Conservation (phyloP, 2,329 filamentous ascomycete genomes). For the Ampelomyces quisqualis region DNA sequence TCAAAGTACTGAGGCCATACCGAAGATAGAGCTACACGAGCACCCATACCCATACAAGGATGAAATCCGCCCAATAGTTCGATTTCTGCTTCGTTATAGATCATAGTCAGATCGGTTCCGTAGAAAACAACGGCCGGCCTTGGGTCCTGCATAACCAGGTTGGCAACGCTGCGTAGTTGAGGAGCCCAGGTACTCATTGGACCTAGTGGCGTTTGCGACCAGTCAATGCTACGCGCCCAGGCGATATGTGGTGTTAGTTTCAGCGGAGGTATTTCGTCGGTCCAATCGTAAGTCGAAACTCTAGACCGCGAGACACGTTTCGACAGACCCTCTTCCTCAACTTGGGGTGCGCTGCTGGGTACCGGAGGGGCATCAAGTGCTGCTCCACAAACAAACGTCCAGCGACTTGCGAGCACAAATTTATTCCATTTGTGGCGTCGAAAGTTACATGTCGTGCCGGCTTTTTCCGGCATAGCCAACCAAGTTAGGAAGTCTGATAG, state of each 20-base stretch:
- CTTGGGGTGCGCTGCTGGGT: no score
- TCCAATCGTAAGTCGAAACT: constrained; percentile 18
- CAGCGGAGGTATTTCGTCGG: constrained; percentile 14
- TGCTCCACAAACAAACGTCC: constrained; percentile 24
- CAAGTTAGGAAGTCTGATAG: not conserved
- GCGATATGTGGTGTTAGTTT: constrained; percentile 10
- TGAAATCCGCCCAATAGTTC: constrained; percentile 34
- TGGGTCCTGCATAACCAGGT: constrained; percentile 64
- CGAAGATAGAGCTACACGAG: constrained; percentile 68
- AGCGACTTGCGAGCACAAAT: constrained; percentile 17
- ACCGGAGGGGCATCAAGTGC: not conserved
- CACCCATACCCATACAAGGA: constrained; percentile 61
- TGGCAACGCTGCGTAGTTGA: constrained; percentile 72
- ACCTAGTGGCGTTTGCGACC: constrained; percentile 69
- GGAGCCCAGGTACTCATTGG: constrained; percentile 69
- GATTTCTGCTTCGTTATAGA: constrained; percentile 45
- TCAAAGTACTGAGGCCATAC: constrained; percentile 51
- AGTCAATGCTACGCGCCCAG: constrained; percentile 62
- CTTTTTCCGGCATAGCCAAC: not conserved
- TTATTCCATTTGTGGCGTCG: constrained; percentile 15
- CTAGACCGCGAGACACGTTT: constrained; percentile 7
- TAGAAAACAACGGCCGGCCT: constrained; percentile 63
- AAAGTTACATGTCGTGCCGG: constrained; percentile 4
- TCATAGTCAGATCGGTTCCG: constrained; percentile 39
- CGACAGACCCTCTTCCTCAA: not conserved